phyloP scores from a whole-genome alignment of 257 asterid species.

The Plantago ovata region DNA sequence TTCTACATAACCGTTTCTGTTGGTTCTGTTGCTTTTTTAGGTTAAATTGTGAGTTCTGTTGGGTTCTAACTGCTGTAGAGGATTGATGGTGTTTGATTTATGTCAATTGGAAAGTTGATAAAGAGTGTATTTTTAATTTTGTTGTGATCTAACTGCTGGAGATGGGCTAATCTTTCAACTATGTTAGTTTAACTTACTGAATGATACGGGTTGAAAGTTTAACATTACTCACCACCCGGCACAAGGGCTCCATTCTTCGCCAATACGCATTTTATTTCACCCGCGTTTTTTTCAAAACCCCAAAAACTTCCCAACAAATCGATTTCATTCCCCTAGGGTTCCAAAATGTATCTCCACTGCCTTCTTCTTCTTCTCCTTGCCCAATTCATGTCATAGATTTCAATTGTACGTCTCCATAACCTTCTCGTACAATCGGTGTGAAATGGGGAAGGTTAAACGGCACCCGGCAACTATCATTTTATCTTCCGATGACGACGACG shows the following conservation, averaged over 20 bases:
- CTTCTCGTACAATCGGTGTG: background rate
- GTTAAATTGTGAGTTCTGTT: too few species aligned
- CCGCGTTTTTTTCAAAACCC: constrained; percentile 30
- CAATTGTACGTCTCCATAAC: background rate
- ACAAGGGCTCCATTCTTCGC: background rate
- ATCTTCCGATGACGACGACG: constrained; percentile 61
- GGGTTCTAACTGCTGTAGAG: too few species aligned
- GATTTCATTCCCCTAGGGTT: constrained; percentile 20
- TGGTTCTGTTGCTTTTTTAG: too few species aligned
- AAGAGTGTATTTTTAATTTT: too few species aligned
- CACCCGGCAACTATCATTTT: constrained; percentile 42
- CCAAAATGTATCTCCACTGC: background rate
- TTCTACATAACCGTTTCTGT: too few species aligned
- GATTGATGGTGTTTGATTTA: too few species aligned
- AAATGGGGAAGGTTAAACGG: constrained; percentile 68
- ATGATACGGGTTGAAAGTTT: too few species aligned
- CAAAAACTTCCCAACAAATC: background rate
- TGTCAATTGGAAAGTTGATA: too few species aligned
- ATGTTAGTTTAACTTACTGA: too few species aligned
- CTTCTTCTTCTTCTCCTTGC: too few species aligned
- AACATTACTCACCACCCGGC: background rate
- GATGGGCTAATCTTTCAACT: too few species aligned
- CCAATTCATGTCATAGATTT: background rate
- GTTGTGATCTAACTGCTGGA: too few species aligned
- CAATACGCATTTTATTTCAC: background rate